These are phyloP conservation scores for Naganishia vishniacii DNA, from an alignment of 768 basidiomycete genomes.

Conservation along the genomic window DNA sequence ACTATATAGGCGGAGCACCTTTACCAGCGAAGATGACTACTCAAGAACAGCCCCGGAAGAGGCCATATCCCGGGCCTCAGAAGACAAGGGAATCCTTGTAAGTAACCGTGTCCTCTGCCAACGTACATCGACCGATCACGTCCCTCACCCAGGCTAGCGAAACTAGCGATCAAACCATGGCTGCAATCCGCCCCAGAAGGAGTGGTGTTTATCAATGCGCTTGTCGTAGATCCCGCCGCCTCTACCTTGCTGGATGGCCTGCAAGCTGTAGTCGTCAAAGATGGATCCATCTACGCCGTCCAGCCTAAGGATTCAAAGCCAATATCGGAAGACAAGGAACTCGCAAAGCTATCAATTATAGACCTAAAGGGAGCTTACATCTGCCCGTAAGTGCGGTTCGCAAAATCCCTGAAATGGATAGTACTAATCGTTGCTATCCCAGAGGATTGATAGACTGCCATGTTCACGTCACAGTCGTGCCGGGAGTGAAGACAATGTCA, in stretches of 20 bases:
- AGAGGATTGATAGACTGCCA: conserved; percentile 53
- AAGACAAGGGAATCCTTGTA: conserved; percentile 28
- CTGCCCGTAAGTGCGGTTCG: conserved; percentile 43
- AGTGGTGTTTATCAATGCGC: conserved; percentile 47
- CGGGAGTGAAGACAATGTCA: conserved; percentile 50
- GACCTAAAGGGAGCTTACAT: conserved; percentile 50
- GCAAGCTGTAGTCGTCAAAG: conserved; percentile 41
- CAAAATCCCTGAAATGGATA: too few relatives aligned
- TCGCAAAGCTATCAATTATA: conserved; percentile 31
- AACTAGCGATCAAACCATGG: conserved; percentile 55
- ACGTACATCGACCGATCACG: background rate
- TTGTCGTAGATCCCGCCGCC: conserved; percentile 47
- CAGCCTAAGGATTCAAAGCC: conserved; percentile 17
- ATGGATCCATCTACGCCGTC: conserved; percentile 45
- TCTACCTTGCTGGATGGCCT: conserved; percentile 38
- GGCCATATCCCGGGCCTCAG: conserved; percentile 15
- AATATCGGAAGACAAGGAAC: conserved; percentile 3
- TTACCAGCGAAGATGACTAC: background rate
- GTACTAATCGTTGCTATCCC: background rate
- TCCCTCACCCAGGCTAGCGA: conserved; percentile 25
- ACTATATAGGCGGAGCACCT: conserved; percentile 10
- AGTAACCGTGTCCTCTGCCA: background rate
- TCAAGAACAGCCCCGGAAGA: background rate
- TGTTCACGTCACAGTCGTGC: conserved; percentile 52
- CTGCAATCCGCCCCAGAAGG: conserved; percentile 33